These are phyloP conservation scores for Suillus subalutaceus DNA, from an alignment of 768 basidiomycete genomes.

Conservation along the genomic window DNA sequence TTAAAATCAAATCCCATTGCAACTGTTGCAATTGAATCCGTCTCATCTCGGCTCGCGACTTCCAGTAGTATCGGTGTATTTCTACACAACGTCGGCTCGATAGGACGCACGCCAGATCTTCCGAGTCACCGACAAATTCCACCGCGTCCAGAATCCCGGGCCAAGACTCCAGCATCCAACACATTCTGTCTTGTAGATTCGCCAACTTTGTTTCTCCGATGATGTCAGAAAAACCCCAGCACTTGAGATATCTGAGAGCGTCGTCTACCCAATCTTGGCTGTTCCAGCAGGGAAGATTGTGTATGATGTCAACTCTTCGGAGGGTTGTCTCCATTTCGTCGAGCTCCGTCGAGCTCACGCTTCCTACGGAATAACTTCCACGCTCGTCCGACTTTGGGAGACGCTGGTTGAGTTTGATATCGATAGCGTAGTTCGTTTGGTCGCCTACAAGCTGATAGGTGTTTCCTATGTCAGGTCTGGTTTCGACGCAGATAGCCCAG, in stretches of 20 bases:
- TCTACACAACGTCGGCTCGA: neutral
- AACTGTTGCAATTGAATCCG: no score
- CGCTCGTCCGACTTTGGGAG: conserved; percentile 20
- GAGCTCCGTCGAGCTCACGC: conserved; percentile 5
- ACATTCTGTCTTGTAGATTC: neutral
- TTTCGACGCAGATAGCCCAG: conserved; percentile 33
- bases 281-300: neutral
- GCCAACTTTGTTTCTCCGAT: neutral
- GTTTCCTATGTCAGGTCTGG: conserved; percentile 19
- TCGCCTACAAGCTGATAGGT: conserved; percentile 29
- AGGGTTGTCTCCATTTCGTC: neutral
- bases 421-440: conserved; percentile 24
- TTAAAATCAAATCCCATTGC: no score
- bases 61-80: neutral
- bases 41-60: no score
- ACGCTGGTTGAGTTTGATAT: conserved; percentile 12
- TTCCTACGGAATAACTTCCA: conserved; percentile 27
- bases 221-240: neutral
- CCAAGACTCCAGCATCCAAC: neutral
- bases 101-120: neutral
- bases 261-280: neutral
- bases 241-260: neutral
- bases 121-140: neutral
- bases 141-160: neutral
- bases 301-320: neutral